Evolutionary conservation across 2,329 filamentous ascomycete genomes (phyloP), one percentile per base, ranked within the genome.

Genomic region (Epichloe baconii): DNA sequence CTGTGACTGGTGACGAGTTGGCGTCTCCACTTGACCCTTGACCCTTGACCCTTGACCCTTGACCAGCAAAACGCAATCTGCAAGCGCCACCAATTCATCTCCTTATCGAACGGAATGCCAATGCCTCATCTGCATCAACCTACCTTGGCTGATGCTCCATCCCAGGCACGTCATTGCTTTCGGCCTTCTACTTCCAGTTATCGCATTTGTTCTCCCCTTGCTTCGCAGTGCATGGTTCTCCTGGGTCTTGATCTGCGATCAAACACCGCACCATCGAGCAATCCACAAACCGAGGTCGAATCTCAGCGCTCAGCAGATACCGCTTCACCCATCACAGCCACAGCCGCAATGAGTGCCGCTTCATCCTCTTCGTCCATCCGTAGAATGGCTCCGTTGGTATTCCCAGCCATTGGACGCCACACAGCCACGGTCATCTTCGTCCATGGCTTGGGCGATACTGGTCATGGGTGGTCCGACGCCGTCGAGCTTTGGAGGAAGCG

Each of bases 401-500:
- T 95, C 54, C 87, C 88, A 31, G 87, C 90, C 41, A 72, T 86
- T 36, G 86, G 80, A 64, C 81, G 80, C 64, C 93, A 97, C 70
- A 96, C 93, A 38, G 89, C 89, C 23, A 96, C 91, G 3, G 85
- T 97, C 61, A 97, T 98, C 62, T 89, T 96, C 69, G 78, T 87
- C 49, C 93, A 98, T 67, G 93, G 93, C 14, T 75, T 98, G 40
- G 93, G 93, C 56, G 93, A 97, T 65, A 85, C 76, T 34, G 86
- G 85, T 43, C 74, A 79, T 58, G 86, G 86, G 58, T 91, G 87
- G 90, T 78, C 85, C 44, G 82, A 80, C 52, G 79, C 93, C 19
- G 88, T 93, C 35, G 84, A 95, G 72, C 88, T 91, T 68, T 96
- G 86, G 85, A 82, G 88, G 51, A 77, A 83, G 36, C 79, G 86